phyloP scores from a whole-genome alignment of 257 asterid genomes.

The Datura wrightii region DNA sequence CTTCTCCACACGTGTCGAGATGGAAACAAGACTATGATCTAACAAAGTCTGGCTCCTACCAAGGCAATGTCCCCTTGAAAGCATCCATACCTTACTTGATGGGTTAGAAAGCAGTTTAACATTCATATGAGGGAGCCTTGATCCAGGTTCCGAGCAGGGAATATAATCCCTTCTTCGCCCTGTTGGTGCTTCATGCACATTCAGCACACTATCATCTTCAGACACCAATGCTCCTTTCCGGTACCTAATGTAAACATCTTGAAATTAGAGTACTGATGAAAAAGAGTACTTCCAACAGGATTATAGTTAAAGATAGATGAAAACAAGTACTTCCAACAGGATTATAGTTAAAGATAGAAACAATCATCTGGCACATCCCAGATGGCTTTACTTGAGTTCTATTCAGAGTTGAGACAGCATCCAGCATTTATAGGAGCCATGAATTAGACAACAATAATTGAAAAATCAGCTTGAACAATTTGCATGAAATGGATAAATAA shows the following conservation, averaged over 20 bases:
- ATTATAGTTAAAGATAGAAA: not conserved
- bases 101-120: slow-evolving; percentile 52
- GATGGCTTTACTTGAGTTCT: too few species aligned
- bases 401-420: not conserved
- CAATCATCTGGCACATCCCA: not conserved
- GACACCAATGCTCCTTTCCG: slow-evolving; percentile 71
- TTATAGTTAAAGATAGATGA: not conserved
- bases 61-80: not conserved
- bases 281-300: slow-evolving; percentile 15
- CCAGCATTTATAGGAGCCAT: not conserved
- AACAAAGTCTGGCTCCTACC: slow-evolving; percentile 21
- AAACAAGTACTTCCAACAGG: slow-evolving; percentile 21
- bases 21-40: not conserved
- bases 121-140: slow-evolving; percentile 82
- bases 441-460: not conserved
- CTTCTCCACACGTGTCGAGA: not conserved
- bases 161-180: slow-evolving; percentile 87
- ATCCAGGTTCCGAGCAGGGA: slow-evolving; percentile 83
- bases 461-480: not conserved
- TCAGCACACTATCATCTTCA: slow-evolving; percentile 43
- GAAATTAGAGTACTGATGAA: slow-evolving; percentile 34
- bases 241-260: slow-evolving; percentile 57
- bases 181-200: slow-evolving; percentile 59
- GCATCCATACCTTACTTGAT: slow-evolving; percentile 52
- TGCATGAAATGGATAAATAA: not conserved